phyloP scores from a whole-genome alignment of 768 basidiomycete species.

The Rhodotorula sphaerocarpa region DNA sequence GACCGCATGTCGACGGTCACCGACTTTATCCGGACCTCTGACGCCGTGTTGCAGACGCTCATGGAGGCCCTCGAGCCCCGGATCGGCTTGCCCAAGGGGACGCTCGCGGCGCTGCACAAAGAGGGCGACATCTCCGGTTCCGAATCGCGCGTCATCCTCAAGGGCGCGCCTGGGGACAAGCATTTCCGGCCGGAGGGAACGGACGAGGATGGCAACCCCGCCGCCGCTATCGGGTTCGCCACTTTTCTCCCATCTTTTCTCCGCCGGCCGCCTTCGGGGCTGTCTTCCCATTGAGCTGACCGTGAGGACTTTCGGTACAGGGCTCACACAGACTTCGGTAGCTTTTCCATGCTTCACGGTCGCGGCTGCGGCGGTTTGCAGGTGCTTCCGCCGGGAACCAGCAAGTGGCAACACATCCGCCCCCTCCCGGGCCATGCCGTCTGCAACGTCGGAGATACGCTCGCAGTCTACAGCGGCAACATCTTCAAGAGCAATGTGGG shows the following conservation, averaged over 20 bases:
- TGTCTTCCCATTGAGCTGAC: too few relatives aligned
- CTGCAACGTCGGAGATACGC: slow-evolving; percentile 35
- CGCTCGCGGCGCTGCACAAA: slow-evolving; percentile 48
- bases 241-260: too few relatives aligned
- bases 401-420: slow-evolving; percentile 30
- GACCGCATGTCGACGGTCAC: slow-evolving; percentile 51
- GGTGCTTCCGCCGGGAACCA: slow-evolving; percentile 26
- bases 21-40: slow-evolving; percentile 52
- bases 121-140: slow-evolving; percentile 51
- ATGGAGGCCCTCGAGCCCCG: slow-evolving; percentile 55
- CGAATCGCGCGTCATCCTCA: slow-evolving; percentile 54
- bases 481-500: slow-evolving; percentile 28
- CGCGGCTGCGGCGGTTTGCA: slow-evolving; percentile 33
- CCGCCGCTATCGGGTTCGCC: slow-evolving; percentile 10
- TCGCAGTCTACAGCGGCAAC: slow-evolving; percentile 29
- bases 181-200: slow-evolving; percentile 26
- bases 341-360: slow-evolving; percentile 32
- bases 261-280: too few relatives aligned
- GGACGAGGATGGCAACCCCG: slow-evolving; percentile 40
- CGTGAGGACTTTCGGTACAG: neutral
- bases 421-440: slow-evolving; percentile 30
- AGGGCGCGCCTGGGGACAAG: slow-evolving; percentile 41
- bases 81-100: slow-evolving; percentile 52
- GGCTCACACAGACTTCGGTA: slow-evolving; percentile 10
- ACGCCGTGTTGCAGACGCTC: slow-evolving; percentile 51